Evolutionary conservation across 176 grass and related monocot species (phyloP).

Genomic region (Aegilops longissima): DNA sequence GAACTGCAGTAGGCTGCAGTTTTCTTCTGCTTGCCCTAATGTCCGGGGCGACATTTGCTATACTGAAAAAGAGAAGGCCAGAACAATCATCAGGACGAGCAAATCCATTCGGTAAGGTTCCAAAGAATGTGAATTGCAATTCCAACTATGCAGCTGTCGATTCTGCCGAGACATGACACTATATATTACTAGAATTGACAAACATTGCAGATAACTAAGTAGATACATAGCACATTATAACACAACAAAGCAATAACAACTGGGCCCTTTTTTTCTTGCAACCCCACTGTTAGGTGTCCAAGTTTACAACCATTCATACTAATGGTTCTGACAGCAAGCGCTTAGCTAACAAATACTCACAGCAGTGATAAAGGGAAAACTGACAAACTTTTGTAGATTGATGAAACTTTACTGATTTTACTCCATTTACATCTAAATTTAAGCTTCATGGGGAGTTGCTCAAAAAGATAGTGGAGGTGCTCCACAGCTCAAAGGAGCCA

Average conservation of each 20-base stretch:
- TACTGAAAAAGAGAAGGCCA: slow-evolving; percentile 54
- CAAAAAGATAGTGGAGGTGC: slow-evolving; percentile 62
- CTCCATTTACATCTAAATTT: slow-evolving; percentile 21
- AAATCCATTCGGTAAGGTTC: slow-evolving; percentile 68
- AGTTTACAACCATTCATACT: slow-evolving; percentile 3
- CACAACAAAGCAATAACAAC: not conserved
- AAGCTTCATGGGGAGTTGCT: slow-evolving; percentile 71
- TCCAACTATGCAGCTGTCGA: slow-evolving; percentile 10
- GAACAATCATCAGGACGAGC: slow-evolving; percentile 40
- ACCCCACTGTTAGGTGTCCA: not conserved
- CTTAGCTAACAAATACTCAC: slow-evolving; percentile 25
- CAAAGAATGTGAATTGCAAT: slow-evolving; percentile 22
- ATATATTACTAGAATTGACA: slow-evolving; percentile 19
- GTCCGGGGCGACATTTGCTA: slow-evolving; percentile 51
- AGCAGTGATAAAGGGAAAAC: slow-evolving; percentile 6
- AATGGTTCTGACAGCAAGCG: not conserved
- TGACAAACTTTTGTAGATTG: not conserved
- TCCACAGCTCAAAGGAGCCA: slow-evolving; percentile 77
- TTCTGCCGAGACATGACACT: not conserved
- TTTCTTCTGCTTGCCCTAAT: slow-evolving; percentile 58
- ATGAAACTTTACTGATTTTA: slow-evolving; percentile 8
- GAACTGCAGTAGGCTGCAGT: slow-evolving; percentile 60
- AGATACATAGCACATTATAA: not conserved
- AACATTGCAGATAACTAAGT: not conserved
- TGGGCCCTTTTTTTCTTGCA: not conserved